Conservation (phyloP, 345 rosid species). For the Citrus trifoliata region DNA sequence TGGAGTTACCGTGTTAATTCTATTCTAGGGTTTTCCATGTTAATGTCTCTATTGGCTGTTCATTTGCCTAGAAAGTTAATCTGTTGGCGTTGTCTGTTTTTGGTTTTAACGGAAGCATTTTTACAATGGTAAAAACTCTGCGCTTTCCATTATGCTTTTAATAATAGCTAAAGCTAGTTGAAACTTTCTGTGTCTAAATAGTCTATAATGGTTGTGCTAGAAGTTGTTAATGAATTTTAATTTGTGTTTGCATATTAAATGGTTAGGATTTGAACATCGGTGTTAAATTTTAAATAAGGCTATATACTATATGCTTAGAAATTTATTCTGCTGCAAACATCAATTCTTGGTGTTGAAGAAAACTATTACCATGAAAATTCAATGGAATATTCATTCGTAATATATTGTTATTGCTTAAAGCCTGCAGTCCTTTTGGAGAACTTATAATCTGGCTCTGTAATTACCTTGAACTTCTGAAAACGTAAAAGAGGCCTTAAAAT, state of each 20-base stretch:
- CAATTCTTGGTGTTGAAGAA: background rate
- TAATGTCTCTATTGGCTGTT: background rate
- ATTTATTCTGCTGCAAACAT: background rate
- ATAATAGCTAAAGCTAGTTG: background rate
- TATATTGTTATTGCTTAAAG: background rate
- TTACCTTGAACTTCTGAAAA: background rate
- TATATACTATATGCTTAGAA: background rate
- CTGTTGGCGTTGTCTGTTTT: background rate
- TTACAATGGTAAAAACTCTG: background rate
- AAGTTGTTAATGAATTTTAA: background rate
- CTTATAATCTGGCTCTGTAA: background rate
- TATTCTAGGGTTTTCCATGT: background rate
- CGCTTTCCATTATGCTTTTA: background rate
- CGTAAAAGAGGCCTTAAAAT: background rate
- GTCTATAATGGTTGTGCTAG: background rate
- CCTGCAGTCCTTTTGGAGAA: background rate
- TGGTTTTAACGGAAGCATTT: background rate
- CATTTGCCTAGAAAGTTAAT: background rate
- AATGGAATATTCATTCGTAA: background rate
- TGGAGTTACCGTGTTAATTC: background rate
- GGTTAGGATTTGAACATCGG: background rate
- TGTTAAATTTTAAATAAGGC: background rate
- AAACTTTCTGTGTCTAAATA: background rate
- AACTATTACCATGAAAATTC: background rate
- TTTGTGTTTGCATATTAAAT: background rate